Percentiles rank a stretch among this genome's conserved stretches.
Evolutionary conservation across 2,329 filamentous ascomycete genomes (phyloP).

Genomic region (Reticulascus tulasneorum): DNA sequence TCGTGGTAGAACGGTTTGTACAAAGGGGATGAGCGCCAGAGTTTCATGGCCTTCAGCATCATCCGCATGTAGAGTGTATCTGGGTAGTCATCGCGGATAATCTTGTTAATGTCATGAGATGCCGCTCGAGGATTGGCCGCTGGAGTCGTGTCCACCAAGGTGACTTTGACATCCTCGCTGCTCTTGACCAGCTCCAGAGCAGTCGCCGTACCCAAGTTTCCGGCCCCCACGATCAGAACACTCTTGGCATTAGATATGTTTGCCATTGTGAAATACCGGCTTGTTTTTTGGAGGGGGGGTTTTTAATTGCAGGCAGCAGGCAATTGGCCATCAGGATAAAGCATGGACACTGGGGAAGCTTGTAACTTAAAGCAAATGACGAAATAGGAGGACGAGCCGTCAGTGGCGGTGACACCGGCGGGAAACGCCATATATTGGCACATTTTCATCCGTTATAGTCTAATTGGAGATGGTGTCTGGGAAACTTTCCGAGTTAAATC

Average conservation of each 20-base stretch:
- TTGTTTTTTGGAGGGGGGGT: too few relatives aligned
- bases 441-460: too few relatives aligned
- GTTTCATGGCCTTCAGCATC: slow-evolving; percentile 34
- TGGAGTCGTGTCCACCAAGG: slow-evolving; percentile 30
- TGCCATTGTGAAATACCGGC: slow-evolving; percentile 3
- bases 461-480: too few relatives aligned
- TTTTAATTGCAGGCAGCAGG: too few relatives aligned
- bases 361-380: too few relatives aligned
- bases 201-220: slow-evolving; percentile 41
- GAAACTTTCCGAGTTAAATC: too few relatives aligned
- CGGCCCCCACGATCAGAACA: slow-evolving; percentile 37
- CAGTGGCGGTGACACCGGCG: too few relatives aligned
- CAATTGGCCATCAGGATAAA: too few relatives aligned
- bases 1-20: slow-evolving; percentile 52
- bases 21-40: slow-evolving; percentile 40
- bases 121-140: slow-evolving; percentile 35
- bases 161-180: slow-evolving; percentile 21
- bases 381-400: too few relatives aligned
- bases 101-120: slow-evolving; percentile 45
- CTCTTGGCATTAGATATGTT: slow-evolving; percentile 9
- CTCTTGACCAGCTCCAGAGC: slow-evolving; percentile 29
- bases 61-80: slow-evolving; percentile 36
- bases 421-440: too few relatives aligned
- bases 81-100: slow-evolving; percentile 38
- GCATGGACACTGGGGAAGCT: too few relatives aligned